These are phyloP conservation scores for Ustilago xerochloae DNA, from an alignment of 1,284 basidiomycete species.

Conservation along the genomic window DNA sequence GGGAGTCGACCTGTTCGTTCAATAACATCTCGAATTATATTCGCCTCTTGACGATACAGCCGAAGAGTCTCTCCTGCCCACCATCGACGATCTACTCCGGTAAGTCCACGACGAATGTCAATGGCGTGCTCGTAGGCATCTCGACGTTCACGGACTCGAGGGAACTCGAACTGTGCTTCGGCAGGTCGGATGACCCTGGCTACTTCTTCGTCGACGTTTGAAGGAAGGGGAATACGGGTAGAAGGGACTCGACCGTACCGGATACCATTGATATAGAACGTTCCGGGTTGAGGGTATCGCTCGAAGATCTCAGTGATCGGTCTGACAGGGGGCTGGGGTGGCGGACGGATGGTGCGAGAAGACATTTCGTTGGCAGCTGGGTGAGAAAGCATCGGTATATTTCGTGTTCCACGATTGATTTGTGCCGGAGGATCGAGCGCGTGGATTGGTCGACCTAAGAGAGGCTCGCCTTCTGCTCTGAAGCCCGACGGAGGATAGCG, in stretches of 20 bases:
- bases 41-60: slow-evolving; percentile 8
- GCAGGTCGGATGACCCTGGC: not conserved
- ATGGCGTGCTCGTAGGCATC: not conserved
- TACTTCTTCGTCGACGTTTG: not conserved
- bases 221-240: not conserved
- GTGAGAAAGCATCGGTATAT: no score
- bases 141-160: not conserved
- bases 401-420: no score
- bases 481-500: no score
- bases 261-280: not conserved
- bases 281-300: not conserved
- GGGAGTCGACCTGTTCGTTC: not conserved
- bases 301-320: not conserved
- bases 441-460: no score
- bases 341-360: no score
- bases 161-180: not conserved
- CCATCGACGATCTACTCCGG: no score
- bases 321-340: no score
- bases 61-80: slow-evolving; percentile 1
- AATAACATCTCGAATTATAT: slow-evolving; percentile 1
- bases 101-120: no score
- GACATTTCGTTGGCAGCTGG: no score
- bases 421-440: no score
- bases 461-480: no score
- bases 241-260: not conserved